A percentile compares a stretch with the other conserved stretches of the same genome.
Conservation (phyloP, 352 stramenopile species). For the Phytophthora vignae region DNA sequence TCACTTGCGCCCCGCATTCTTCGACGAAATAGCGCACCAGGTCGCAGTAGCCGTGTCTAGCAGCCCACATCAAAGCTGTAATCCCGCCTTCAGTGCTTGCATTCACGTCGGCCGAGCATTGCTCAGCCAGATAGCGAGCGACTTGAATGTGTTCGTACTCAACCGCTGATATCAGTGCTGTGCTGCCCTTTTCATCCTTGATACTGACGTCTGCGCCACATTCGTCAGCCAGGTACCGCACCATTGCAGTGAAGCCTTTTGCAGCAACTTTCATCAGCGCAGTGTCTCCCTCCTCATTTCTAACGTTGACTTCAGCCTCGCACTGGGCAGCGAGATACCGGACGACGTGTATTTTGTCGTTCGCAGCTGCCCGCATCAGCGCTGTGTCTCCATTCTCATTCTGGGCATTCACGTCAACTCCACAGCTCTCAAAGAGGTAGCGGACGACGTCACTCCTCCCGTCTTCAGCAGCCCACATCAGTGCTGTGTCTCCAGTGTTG, state of each 20-base stretch:
- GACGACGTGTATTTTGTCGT: slow-evolving; percentile 6
- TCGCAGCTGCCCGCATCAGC: background rate
- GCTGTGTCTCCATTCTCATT: background rate
- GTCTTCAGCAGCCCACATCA: background rate
- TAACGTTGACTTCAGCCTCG: slow-evolving; percentile 7
- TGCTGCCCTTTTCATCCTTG: background rate
- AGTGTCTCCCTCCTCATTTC: background rate
- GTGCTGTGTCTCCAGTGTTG: background rate
- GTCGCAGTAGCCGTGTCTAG: background rate
- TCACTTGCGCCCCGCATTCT: background rate
- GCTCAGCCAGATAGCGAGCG: background rate
- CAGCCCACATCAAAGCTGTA: background rate
- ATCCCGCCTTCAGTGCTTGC: background rate
- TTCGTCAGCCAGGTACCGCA: slow-evolving; percentile 5
- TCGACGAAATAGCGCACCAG: background rate
- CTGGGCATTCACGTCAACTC: background rate
- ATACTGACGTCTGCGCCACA: slow-evolving; percentile 1
- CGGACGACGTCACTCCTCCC: background rate
- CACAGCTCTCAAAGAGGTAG: background rate
- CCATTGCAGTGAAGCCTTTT: background rate
- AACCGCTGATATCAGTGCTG: background rate
- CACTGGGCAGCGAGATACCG: background rate
- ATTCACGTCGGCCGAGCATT: background rate
- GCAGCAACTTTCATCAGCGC: background rate
- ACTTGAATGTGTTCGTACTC: background rate